Percentiles rank a stretch among this genome's conserved stretches.
Evolutionary conservation across 2,329 filamentous ascomycete genomes (phyloP).

Genomic region (Xylaria sp.): DNA sequence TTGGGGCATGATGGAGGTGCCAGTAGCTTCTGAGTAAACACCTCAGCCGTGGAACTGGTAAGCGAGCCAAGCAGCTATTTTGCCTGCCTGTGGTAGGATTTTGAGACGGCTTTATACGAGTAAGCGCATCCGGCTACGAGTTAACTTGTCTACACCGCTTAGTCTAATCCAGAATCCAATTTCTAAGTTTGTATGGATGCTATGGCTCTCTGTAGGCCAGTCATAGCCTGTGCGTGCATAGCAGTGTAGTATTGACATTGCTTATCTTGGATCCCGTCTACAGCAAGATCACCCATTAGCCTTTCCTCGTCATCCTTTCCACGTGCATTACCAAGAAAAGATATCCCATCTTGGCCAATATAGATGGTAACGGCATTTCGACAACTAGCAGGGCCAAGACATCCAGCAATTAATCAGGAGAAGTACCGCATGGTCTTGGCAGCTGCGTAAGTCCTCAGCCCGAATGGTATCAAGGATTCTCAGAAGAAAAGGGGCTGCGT

Average conservation of each 20-base stretch:
- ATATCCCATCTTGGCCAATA: slow-evolving; percentile 4
- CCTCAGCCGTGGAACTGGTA: background rate
- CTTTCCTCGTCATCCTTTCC: slow-evolving; percentile 1
- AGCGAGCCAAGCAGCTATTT: background rate
- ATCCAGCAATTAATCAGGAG: slow-evolving; percentile 9
- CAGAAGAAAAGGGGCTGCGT: slow-evolving; percentile 22
- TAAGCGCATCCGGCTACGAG: slow-evolving; percentile 11
- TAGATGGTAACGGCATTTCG: slow-evolving; percentile 10
- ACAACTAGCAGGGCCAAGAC: slow-evolving; percentile 20
- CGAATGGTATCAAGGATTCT: slow-evolving; percentile 8
- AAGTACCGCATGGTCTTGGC: slow-evolving; percentile 28
- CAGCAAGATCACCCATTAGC: background rate
- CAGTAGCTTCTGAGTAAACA: background rate
- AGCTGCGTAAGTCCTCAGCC: slow-evolving; percentile 13
- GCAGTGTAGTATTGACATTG: slow-evolving; percentile 10
- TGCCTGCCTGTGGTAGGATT: slow-evolving; percentile 11
- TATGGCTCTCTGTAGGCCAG: slow-evolving; percentile 11
- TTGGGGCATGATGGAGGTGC: background rate
- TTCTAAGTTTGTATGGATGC: slow-evolving; percentile 11
- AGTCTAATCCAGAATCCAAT: background rate
- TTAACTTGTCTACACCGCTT: slow-evolving; percentile 23
- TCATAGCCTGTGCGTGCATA: slow-evolving; percentile 15
- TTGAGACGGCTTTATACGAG: slow-evolving; percentile 15
- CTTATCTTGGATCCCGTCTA: slow-evolving; percentile 3
- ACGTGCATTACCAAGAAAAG: slow-evolving; percentile 3